These are phyloP conservation scores for Nemania bipapillata DNA, from an alignment of 2,329 filamentous ascomycete species.

Conservation along the genomic window DNA sequence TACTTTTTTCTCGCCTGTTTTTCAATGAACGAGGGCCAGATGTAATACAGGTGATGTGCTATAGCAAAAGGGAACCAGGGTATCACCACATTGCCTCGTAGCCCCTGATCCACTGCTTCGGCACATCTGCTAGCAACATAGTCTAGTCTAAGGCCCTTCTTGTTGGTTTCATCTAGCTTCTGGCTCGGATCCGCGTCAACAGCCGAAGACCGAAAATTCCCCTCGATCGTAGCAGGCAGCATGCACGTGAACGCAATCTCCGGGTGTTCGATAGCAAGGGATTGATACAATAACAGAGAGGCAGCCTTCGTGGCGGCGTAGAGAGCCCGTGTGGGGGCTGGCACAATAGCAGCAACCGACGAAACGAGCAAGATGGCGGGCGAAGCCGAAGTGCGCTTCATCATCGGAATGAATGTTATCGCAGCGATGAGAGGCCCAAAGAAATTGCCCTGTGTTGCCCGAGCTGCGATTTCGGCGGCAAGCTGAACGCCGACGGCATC, in stretches of 20 bases:
- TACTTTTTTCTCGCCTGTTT: slow-evolving; percentile 50
- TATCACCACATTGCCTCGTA: slow-evolving; percentile 47
- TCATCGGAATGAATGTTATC: slow-evolving; percentile 49
- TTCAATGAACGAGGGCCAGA: slow-evolving; percentile 51
- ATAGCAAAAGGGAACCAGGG: slow-evolving; percentile 50
- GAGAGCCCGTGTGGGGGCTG: slow-evolving; percentile 51
- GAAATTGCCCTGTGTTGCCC: slow-evolving; percentile 49
- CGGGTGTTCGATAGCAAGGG: slow-evolving; percentile 52
- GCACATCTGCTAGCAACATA: slow-evolving; percentile 49
- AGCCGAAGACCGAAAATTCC: slow-evolving; percentile 52
- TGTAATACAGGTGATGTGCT: slow-evolving; percentile 48
- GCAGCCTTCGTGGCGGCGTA: slow-evolving; percentile 53
- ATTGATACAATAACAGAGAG: slow-evolving; percentile 50
- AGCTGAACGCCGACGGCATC: slow-evolving; percentile 39
- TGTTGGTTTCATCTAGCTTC: slow-evolving; percentile 43
- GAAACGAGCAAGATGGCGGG: slow-evolving; percentile 48
- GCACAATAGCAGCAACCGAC: slow-evolving; percentile 48
- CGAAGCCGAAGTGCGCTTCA: slow-evolving; percentile 48
- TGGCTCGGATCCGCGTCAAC: slow-evolving; percentile 47
- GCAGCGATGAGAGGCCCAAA: slow-evolving; percentile 49
- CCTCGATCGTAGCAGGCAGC: slow-evolving; percentile 52
- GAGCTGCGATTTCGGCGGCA: slow-evolving; percentile 43
- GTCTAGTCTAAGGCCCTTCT: slow-evolving; percentile 48
- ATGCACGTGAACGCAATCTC: slow-evolving; percentile 49
- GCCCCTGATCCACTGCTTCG: slow-evolving; percentile 45